Evolutionary conservation across 495 filamentous ascomycete genomes (phyloP).

Genomic region (Xylaria sp.): DNA sequence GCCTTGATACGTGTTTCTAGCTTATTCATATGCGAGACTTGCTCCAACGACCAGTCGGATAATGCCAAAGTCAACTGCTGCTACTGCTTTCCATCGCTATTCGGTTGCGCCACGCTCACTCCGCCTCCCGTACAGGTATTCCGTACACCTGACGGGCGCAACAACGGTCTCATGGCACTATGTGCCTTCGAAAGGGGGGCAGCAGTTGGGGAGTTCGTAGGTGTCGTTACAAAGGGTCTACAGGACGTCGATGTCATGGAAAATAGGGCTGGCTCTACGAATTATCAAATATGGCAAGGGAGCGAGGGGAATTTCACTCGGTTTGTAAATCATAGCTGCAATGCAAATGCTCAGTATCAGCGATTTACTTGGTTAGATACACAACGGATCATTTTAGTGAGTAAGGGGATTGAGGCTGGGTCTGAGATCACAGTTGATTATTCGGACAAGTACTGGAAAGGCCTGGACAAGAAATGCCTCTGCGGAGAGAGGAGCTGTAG

Average conservation of each 20-base stretch:
- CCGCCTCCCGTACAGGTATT: constrained; percentile 38
- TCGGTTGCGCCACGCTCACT: constrained; percentile 26
- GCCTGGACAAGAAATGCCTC: constrained; percentile 49
- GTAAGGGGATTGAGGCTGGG: constrained; percentile 46
- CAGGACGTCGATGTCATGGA: constrained; percentile 48
- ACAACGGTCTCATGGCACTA: constrained; percentile 38
- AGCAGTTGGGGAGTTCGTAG: constrained; percentile 44
- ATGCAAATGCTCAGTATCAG: constrained; percentile 49
- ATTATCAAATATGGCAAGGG: constrained; percentile 48
- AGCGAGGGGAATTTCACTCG: constrained; percentile 51
- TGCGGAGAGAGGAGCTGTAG: constrained; percentile 49
- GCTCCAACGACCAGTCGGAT: constrained; percentile 38
- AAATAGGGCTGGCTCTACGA: constrained; percentile 25
- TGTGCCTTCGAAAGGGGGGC: constrained; percentile 36
- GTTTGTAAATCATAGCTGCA: constrained; percentile 53
- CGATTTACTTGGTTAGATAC: constrained; percentile 50
- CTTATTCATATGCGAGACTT: constrained; percentile 33
- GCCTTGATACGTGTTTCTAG: background rate
- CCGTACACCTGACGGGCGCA: constrained; percentile 38
- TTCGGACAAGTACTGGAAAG: constrained; percentile 50
- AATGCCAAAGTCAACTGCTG: constrained; percentile 37
- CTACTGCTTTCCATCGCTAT: constrained; percentile 38
- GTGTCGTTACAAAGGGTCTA: constrained; percentile 39
- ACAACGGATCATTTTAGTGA: constrained; percentile 51
- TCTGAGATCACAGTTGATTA: constrained; percentile 54